Base-by-base conservation (phyloP, 108 stramenopile genomes). In the Craspedostauros australis region DNA sequence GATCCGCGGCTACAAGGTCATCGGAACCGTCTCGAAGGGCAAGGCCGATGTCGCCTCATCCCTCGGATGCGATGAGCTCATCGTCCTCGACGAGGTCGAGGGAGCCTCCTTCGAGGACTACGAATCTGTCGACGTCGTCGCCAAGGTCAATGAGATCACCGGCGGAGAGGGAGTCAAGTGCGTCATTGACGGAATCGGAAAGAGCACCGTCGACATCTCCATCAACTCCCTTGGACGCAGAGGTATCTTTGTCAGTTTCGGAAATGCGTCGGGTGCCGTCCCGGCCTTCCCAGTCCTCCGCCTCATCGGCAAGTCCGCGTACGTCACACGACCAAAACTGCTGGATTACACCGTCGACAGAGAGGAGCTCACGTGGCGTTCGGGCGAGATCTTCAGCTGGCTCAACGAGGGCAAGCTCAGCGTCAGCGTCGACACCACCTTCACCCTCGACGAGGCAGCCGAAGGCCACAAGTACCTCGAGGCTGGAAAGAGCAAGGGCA, bases 221-320 rank as follows among this genome's bases (percentile, higher is more conserved):
- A 66, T 93, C 32, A 56, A 63, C 31, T 82, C 74, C 25, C 60
- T 93, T 21, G 76, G 80, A n/a, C 75, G 42, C 7, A 70, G 91
- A 15, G 91, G 91, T 18, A 72, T 88, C 55, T 82, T 88, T 56
- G 70, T 93, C 37, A 84, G 84, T 2, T 88, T 86, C 63, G 91
- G 91, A 18, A 88, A 88, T 69, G 84, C 91, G 8, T 83, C 81
- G 19, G 91, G 91, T n/a, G 78, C 86, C 24, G 86, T 87, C 7
- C 91, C 91, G 7, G 75, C 86, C 32, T 88, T 88, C 54, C 84
- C 86, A 14, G 76, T 86, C 4, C 57, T 93, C 15, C 57, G 72
- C 29, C 66, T 88, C 48, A 73, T 81, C 39, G 75, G 71, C 7
- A 76, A 84, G 39, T 86, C 82, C 34, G 80, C 78, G 14, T 93